These are phyloP conservation scores for Hymenoscyphus scutula DNA, from an alignment of 2,329 filamentous ascomycete species.

Conservation along the genomic window DNA sequence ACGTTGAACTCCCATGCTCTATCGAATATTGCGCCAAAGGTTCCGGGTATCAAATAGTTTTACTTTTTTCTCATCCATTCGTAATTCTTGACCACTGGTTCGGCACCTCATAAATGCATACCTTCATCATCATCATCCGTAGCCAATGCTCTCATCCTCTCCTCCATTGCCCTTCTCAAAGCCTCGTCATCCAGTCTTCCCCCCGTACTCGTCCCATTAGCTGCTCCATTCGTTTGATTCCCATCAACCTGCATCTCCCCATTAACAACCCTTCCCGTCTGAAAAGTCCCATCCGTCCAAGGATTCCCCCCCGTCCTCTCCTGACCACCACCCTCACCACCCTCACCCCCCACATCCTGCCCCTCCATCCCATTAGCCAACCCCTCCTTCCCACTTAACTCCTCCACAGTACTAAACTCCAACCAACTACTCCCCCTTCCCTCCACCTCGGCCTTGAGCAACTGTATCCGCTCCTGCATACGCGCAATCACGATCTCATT, in stretches of 20 bases:
- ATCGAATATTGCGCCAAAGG: no score
- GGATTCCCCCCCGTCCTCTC: constrained; percentile 36
- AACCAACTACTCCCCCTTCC: constrained; percentile 54
- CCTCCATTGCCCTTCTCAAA: constrained; percentile 53
- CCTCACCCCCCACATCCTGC: constrained; percentile 24
- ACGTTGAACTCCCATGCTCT: no score
- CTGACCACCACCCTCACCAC: constrained; percentile 27
- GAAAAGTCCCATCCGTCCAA: constrained; percentile 64
- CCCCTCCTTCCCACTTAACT: constrained; percentile 37
- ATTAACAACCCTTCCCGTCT: constrained; percentile 55
- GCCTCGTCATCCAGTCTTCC: constrained; percentile 58
- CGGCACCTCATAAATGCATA: constrained; percentile 54
- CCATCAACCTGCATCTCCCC: constrained; percentile 49
- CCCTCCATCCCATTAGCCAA: constrained; percentile 27
- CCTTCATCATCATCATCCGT: constrained; percentile 54
- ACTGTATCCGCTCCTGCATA: constrained; percentile 63
- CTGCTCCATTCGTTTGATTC: constrained; percentile 16
- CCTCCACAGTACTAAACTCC: constrained; percentile 52
- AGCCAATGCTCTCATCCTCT: constrained; percentile 48
- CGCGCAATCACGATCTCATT: constrained; percentile 67
- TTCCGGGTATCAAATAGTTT: neutral
- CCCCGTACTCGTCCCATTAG: constrained; percentile 33
- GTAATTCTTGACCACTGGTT: neutral
- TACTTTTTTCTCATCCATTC: neutral
- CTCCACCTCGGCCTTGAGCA: constrained; percentile 63